Base-by-base conservation (phyloP, 1,284 basidiomycete genomes). In the Austroboletus rostrupii region DNA sequence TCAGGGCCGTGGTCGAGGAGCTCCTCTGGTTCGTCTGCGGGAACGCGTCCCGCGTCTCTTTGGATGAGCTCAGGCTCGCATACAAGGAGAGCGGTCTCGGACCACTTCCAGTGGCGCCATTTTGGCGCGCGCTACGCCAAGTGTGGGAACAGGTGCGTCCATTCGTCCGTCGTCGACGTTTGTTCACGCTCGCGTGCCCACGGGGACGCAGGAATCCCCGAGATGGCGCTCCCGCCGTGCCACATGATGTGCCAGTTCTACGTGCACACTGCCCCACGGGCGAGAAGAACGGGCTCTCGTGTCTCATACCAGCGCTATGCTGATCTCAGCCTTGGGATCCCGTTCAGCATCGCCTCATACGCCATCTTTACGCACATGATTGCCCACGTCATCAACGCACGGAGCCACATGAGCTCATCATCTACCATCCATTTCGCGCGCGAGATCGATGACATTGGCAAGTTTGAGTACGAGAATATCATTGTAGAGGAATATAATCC, bases 201-300 rank as follows among this genome's bases (percentile, higher is more conserved):
- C 9, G 35, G 35, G 17, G 10, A 36, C 1, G 19, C 61, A 95
- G 96, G 97, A 70, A 87, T 99, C 28, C 79, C 83, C 0, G 76
- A 83, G 41, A 99, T 99, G 96, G 97, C 97, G 0, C 82, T 99
- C 0, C 97, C 96, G 0, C 96, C 96, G 0, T 99, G 96, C 70
- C 97, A 99, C 72, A 90, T 98, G 83, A 87, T 99, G 68, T 97
- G 93, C 72, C 96, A 99, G 66, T 99, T 99, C 79, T 98, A 92
- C 74, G 96, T 99, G 33, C 88, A 92, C 59, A 82, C 95, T 29
- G 70, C 79, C 10, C 61, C 73, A 3, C 80, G 8, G 69, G 74
- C 1, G 64, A 71, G 5, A 85, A 83, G 55, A 88, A 87, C 2
- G 82, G 81, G 55, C 84, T 99, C 33, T 93, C 89, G 14, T 98